Conservation (phyloP, 352 stramenopile species). For the Globisporangium takayamanum region DNA sequence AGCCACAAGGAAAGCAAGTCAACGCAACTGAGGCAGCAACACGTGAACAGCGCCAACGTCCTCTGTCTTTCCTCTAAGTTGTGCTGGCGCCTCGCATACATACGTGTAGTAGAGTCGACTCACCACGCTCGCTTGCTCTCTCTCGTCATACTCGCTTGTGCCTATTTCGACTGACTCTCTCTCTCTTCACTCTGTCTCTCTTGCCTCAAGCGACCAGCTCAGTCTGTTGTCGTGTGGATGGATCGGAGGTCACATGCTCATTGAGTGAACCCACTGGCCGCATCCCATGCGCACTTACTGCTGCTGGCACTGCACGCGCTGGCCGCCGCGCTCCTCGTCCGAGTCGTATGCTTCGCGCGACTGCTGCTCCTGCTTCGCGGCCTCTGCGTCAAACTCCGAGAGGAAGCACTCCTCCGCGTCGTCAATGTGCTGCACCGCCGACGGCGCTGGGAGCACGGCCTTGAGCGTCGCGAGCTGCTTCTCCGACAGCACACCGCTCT, state of each 20-base stretch:
- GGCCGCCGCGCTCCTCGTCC: conserved; percentile 90
- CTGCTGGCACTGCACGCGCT: conserved; percentile 86
- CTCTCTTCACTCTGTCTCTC: conserved; percentile 1
- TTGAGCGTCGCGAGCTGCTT: conserved; percentile 77
- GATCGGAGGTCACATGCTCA: not conserved
- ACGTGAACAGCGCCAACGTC: conserved; percentile 5
- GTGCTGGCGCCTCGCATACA: conserved; percentile 12
- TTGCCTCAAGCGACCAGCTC: not conserved
- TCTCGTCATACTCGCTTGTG: not conserved
- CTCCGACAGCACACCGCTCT: conserved; percentile 80
- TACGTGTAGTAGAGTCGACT: conserved; percentile 10
- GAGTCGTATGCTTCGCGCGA: conserved; percentile 86
- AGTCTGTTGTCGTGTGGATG: conserved; percentile 1
- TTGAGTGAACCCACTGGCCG: too few species aligned
- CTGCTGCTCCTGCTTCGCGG: conserved; percentile 74
- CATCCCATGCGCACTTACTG: conserved; percentile 45
- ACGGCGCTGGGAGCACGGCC: conserved; percentile 43
- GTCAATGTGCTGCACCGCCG: conserved; percentile 35
- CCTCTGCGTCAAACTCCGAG: conserved; percentile 90
- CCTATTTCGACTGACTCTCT: not conserved
- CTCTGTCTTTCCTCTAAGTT: conserved; percentile 11
- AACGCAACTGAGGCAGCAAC: not conserved
- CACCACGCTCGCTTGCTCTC: conserved; percentile 4
- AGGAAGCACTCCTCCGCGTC: conserved; percentile 83
- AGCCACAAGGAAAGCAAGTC: not conserved